Base-by-base conservation (phyloP, 2,329 filamentous ascomycete genomes). In the Fusarium citri region DNA sequence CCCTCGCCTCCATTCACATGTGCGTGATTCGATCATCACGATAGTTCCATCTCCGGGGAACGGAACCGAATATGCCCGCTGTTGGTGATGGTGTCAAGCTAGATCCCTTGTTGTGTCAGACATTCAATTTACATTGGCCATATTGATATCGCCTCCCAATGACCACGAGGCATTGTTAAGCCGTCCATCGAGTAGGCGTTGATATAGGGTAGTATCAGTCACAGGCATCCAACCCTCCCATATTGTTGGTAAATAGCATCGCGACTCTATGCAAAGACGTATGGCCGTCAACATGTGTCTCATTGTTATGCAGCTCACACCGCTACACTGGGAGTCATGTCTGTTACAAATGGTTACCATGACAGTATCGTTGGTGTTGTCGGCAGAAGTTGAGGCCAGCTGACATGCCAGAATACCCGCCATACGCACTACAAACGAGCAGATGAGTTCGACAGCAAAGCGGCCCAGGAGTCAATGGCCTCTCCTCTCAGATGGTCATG, bases 141-240 rank as follows among this genome's bases (percentile, higher is more conserved):
- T 8, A 28, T 22, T 30, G n/a, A 22, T 31, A 41, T 31, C 23
- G 47, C 26, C 23, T 34, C 30, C n/a, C 15, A 43, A 26, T 20
- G 15, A 15, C 20, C 16, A 18, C 7, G 18, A 47, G 23, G 16
- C 28, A 55, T 49, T 22, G 12, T 26, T n/a, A 51, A 26, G 49
- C 18, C 10, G 16, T 20, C 50, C 16, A 30, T 28, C 41, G 9
- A n/a, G 16, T 10, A 28, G 23, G 40, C 16, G 22, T 45, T 20
- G 25, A 59, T 65, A 49, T 66, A 66, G 63, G 63, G 63, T 66
- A 66, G 28, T 14, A n/a, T 8, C 8, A 23, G 28, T 48, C 28
- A 34, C n/a, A n/a, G 37, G 31, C 14, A 61, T 37, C 22, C 46
- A 47, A 42, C 58, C 34, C 34, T 48, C 34, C 59, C 60, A 30